These are phyloP conservation scores for Crithidia fasciculata DNA, from an alignment of 208 protist species.

Conservation along the genomic window DNA sequence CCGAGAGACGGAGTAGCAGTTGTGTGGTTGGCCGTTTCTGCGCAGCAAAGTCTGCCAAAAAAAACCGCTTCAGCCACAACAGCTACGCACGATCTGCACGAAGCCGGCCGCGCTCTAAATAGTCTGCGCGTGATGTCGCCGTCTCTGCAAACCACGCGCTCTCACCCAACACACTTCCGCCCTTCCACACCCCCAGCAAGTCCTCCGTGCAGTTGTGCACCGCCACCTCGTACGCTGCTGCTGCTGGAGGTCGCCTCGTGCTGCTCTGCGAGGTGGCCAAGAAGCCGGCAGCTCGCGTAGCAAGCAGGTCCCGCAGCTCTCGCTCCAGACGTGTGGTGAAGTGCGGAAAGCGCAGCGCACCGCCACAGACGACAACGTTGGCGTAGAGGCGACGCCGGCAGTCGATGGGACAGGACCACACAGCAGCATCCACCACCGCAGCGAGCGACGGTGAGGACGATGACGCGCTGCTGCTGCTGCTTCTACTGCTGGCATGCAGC, in stretches of 20 bases:
- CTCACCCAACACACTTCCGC: conserved; percentile 94
- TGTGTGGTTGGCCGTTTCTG: too few species aligned
- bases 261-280: conserved; percentile 16
- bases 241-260: too few species aligned
- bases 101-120: conserved; percentile 93
- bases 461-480: too few species aligned
- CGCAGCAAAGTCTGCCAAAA: too few species aligned
- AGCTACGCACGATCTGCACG: not conserved
- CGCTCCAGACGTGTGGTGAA: conserved; percentile 75
- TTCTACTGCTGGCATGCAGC: conserved; percentile 61
- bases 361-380: conserved; percentile 98
- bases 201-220: conserved; percentile 92
- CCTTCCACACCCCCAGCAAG: conserved; percentile 96
- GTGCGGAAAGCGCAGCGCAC: conserved; percentile 97
- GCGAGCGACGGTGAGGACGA: conserved; percentile 81
- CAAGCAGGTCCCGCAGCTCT: conserved; percentile 32
- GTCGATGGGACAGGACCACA: conserved; percentile 98
- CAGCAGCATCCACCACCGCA: conserved; percentile 94
- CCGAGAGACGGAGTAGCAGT: too few species aligned
- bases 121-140: conserved; percentile 95
- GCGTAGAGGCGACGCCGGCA: conserved; percentile 93
- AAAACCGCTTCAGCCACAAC: not conserved
- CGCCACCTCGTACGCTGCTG: conserved; percentile 91
- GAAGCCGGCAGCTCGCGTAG: conserved; percentile 30
- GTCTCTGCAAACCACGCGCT: conserved; percentile 92